Evolutionary conservation across 305 asterid species (phyloP), one percentile per base, ranked within the genome.

Genomic region (Plantago coronopus): DNA sequence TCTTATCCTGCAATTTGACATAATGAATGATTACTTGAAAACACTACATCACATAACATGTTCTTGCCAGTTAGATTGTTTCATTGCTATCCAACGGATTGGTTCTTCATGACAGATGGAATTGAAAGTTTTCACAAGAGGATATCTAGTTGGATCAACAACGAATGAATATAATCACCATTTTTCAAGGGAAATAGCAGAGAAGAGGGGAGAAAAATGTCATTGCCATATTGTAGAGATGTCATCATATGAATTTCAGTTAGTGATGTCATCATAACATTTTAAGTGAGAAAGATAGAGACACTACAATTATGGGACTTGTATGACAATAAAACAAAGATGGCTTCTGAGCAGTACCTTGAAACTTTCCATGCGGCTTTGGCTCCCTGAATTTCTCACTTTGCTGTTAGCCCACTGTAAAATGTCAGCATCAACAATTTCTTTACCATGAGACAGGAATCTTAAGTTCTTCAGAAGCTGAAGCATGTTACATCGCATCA

Each of bases 401-500:
- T 81, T 85, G 77, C 73, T 65, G 61, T 88, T 91, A 40, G 96
- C 96, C 98, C 98, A 91, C 70, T 79, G 72, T 68, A 91, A 82
- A 61, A 91, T 88, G 70, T 88, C 90, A 29, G 86, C 74, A 72
- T 91, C 98, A 18, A 76, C 74, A 46, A 88, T 86, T 74, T 88
- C 96, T 81, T 86, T 91, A 15, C 93, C 98, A 64, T 78, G 83
- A 57, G 98, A 91, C 77, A 84, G 96, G 68, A 67, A 83, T 77
- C 98, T 86, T 68, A 91, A 81, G 78, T 86, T 86, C 80, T 80
- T 88, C 81, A 91, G 72, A 48, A 91, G 85, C 73, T 88, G 96
- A 77, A 91, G 95, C 87, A 91, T 91, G 77, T 89, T 89, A 56
- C 53, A 86, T 53, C 98, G 74, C 98, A 91, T 86, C 81, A 91